Conservation (phyloP, 2,329 filamentous ascomycete genomes). For the Periconia digitata region DNA sequence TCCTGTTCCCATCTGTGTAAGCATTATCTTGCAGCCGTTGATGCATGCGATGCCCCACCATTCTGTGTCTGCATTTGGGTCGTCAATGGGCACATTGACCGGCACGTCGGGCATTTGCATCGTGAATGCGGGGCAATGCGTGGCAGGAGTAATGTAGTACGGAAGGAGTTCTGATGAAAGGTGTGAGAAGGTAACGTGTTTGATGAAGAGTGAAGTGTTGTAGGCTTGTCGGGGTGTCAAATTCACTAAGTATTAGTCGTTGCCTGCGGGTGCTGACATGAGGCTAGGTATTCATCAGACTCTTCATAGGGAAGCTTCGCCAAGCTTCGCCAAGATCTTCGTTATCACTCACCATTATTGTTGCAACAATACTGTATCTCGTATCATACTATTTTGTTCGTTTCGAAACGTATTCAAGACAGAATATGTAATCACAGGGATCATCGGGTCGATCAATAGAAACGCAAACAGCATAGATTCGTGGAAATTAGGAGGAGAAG, state of each 20-base stretch:
- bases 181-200: background rate
- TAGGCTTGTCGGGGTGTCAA: background rate
- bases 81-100: conserved; percentile 81
- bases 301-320: background rate
- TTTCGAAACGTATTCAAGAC: background rate
- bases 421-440: too few relatives aligned
- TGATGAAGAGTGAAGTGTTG: background rate
- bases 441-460: too few relatives aligned
- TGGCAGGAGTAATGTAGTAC: background rate
- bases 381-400: background rate
- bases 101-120: conserved; percentile 56
- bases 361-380: too few relatives aligned
- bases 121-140: conserved; percentile 3
- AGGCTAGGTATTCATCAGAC: background rate
- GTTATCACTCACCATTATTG: background rate
- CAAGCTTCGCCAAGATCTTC: background rate
- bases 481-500: too few relatives aligned
- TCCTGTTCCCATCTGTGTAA: conserved; percentile 59
- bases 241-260: background rate
- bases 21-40: background rate
- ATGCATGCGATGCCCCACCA: conserved; percentile 59
- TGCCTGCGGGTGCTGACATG: background rate
- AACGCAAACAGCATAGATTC: too few relatives aligned
- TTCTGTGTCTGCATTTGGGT: conserved; percentile 97
- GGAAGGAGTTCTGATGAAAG: background rate